These are phyloP conservation scores for Lachancea sp. DNA, from an alignment of 805 yeast species.

Conservation along the genomic window DNA sequence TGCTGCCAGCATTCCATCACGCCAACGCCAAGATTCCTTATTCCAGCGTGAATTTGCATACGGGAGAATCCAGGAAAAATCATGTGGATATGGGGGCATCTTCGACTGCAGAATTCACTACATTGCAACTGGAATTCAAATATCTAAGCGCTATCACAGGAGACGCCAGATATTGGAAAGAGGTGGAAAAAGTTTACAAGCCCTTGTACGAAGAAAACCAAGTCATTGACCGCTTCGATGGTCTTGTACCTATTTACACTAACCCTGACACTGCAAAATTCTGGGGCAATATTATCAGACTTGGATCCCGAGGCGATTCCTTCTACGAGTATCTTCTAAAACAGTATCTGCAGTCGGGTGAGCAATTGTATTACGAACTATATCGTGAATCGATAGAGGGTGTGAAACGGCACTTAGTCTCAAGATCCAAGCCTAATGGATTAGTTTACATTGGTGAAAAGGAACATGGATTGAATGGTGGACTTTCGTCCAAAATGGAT, in stretches of 20 bases:
- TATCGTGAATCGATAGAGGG: constrained; percentile 75
- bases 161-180: constrained; percentile 69
- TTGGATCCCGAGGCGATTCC: constrained; percentile 91
- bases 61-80: constrained; percentile 53
- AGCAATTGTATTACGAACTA: constrained; percentile 59
- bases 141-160: constrained; percentile 77
- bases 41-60: constrained; percentile 64
- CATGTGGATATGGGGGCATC: constrained; percentile 72
- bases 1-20: constrained; percentile 58
- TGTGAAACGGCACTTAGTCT: constrained; percentile 59
- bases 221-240: constrained; percentile 39
- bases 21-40: constrained; percentile 67
- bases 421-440: constrained; percentile 54
- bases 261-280: constrained; percentile 68
- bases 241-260: constrained; percentile 77
- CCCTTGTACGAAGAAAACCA: constrained; percentile 56
- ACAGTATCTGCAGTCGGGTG: constrained; percentile 74
- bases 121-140: constrained; percentile 81
- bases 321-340: constrained; percentile 85
- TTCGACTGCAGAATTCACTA: constrained; percentile 84
- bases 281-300: constrained; percentile 57
- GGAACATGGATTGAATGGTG: constrained; percentile 58
- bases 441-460: constrained; percentile 73
- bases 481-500: constrained; percentile 72
- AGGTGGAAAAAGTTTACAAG: constrained; percentile 66